Evolutionary conservation across 1,139 yeast genomes (phyloP).

Genomic region (Petasospora fabianii): DNA sequence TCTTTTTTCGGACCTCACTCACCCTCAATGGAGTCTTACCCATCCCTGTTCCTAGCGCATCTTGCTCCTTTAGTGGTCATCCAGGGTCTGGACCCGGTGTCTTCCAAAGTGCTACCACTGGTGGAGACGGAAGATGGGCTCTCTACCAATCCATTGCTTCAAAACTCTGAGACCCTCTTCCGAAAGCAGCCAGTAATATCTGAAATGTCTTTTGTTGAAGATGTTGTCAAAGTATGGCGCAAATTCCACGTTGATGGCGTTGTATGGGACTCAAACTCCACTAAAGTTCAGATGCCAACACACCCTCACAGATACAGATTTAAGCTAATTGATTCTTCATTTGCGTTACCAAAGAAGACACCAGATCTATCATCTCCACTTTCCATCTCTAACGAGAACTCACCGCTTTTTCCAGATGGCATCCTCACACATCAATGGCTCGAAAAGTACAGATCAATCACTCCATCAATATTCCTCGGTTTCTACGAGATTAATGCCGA

Average conservation of each 20-base stretch:
- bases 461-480: slow-evolving; percentile 43
- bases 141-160: slow-evolving; percentile 11
- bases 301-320: slow-evolving; percentile 27
- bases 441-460: slow-evolving; percentile 39
- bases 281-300: slow-evolving; percentile 19
- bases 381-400: slow-evolving; percentile 17
- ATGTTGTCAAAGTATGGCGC: slow-evolving; percentile 28
- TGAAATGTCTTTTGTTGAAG: slow-evolving; percentile 23
- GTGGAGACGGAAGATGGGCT: slow-evolving; percentile 26
- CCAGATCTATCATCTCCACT: slow-evolving; percentile 18
- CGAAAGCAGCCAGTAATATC: slow-evolving; percentile 28
- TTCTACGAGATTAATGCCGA: slow-evolving; percentile 36
- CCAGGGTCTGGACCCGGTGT: slow-evolving; percentile 33
- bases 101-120: slow-evolving; percentile 22
- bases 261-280: slow-evolving; percentile 30
- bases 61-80: slow-evolving; percentile 35
- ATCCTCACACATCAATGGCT: slow-evolving; percentile 45
- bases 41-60: slow-evolving; percentile 29
- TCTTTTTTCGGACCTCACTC: not conserved
- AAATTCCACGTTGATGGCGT: slow-evolving; percentile 28
- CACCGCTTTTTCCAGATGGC: slow-evolving; percentile 31
- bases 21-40: slow-evolving; percentile 31
- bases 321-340: slow-evolving; percentile 28
- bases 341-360: slow-evolving; percentile 21
- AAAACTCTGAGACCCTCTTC: slow-evolving; percentile 21